Conservation (phyloP, 345 rosid species). For the Rhodomyrtus tomentosa region DNA sequence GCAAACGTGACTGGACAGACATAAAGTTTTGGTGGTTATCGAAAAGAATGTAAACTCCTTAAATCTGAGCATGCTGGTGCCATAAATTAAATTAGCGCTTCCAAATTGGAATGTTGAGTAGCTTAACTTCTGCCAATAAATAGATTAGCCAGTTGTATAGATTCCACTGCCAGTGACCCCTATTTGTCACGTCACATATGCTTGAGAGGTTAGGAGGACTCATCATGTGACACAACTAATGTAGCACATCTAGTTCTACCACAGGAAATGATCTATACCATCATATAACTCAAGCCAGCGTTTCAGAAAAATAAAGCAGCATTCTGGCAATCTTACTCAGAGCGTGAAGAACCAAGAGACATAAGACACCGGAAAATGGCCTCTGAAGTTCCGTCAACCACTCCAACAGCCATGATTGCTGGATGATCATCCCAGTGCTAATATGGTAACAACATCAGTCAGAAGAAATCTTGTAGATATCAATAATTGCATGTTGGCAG, state of each 20-base stretch:
- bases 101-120: not conserved
- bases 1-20: not conserved
- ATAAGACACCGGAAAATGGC: conserved; percentile 64
- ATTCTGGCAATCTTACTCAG: conserved; percentile 43
- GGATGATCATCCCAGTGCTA: conserved; percentile 90
- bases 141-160: not conserved
- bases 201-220: not conserved
- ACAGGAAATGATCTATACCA: not conserved
- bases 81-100: not conserved
- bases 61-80: not conserved
- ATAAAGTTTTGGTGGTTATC: not conserved
- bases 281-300: not conserved
- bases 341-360: conserved; percentile 76
- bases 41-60: not conserved
- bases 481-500: not conserved
- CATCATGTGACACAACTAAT: not conserved
- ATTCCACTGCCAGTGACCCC: not conserved
- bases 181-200: not conserved
- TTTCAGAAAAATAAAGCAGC: not conserved
- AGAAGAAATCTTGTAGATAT: not conserved
- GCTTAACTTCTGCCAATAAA: not conserved
- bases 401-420: conserved; percentile 94
- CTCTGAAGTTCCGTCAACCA: conserved; percentile 72
- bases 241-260: not conserved
- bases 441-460: not conserved